Conservation (phyloP, 495 filamentous ascomycete genomes). For the Penicilliopsis zonata region DNA sequence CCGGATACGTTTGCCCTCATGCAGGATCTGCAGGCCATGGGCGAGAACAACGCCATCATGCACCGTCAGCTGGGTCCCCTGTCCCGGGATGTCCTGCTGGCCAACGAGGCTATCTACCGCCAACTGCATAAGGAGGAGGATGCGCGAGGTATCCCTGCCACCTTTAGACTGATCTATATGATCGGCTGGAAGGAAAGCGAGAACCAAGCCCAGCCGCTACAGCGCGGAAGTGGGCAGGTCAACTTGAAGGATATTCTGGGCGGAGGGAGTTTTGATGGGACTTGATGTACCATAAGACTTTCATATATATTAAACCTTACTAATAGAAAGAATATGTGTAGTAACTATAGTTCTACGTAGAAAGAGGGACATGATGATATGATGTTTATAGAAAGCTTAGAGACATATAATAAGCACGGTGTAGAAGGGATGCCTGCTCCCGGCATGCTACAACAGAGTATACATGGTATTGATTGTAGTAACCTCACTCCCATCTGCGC, state of each 20-base stretch:
- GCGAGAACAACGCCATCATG: slow-evolving; percentile 76
- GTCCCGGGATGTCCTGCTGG: slow-evolving; percentile 71
- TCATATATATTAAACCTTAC: slow-evolving; percentile 17
- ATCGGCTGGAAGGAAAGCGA: slow-evolving; percentile 93
- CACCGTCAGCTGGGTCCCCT: slow-evolving; percentile 68
- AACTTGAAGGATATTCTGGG: slow-evolving; percentile 76
- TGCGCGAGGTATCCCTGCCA: slow-evolving; percentile 66
- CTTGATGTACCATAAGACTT: slow-evolving; percentile 9
- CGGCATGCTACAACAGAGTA: too few species aligned
- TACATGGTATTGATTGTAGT: too few species aligned
- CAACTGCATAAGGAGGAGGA: slow-evolving; percentile 63
- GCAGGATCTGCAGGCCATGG: slow-evolving; percentile 89
- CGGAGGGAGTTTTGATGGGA: slow-evolving; percentile 34
- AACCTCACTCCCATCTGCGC: too few species aligned
- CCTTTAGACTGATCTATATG: slow-evolving; percentile 91
- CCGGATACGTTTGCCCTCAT: slow-evolving; percentile 88
- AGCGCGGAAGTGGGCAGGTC: slow-evolving; percentile 70
- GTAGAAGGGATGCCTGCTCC: too few species aligned
- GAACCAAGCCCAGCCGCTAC: slow-evolving; percentile 64
- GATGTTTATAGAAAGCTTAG: too few species aligned
- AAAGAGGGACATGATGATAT: too few species aligned
- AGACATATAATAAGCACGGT: too few species aligned
- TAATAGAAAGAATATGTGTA: slow-evolving; percentile 11
- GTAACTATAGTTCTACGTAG: too few species aligned
- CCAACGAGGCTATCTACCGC: slow-evolving; percentile 80